Evolutionary conservation across 1,284 basidiomycete genomes (phyloP), one percentile per base, ranked within the genome.

Genomic region (Sanguinoderma infundibulare): DNA sequence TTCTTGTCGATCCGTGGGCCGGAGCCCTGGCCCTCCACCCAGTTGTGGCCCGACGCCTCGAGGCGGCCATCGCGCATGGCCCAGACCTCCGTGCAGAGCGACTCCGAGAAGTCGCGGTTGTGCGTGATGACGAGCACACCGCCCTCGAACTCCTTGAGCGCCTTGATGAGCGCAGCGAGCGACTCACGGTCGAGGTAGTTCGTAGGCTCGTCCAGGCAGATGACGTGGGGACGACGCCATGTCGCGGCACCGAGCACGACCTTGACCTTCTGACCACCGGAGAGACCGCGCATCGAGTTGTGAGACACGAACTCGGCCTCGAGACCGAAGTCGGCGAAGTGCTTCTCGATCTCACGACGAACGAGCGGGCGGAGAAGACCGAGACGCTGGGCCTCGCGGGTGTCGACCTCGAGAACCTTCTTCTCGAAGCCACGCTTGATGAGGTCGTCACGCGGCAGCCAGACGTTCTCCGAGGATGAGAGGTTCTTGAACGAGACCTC

Each of bases 231-330:
- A 70, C 96, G 91, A 77, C 96, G 95, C 96, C 96, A 98, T 51
- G 96, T 98, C 52, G 97, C 95, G 70, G 97, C 96, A 81, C 95
- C 96, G 72, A 98, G 94, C 28, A 98, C 97, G 72, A 99, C 96
- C 89, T 98, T 98, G 77, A 98, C 96, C 85, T 99, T 99, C 82
- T 99, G 98, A 78, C 98, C 98, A 81, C 98, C 98, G 63, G 95
- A 98, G 55, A 98, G 90, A 89, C 96, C 96, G 66, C 95, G 87
- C 95, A 96, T 97, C 70, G 89, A 90, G 87, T 96, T 96, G 87
- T 98, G 96, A 38, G 94, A 94, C 69, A 96, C 94, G 78, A 98
- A 98, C 83, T 97, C 95, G 65, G 96, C 83, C 82, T 98, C 96
- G 73, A 98, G 92, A 82, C 96, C 95, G 70, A 95, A 95, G 85